These are phyloP conservation scores for Marasmius tenuissimus DNA, from an alignment of 1,284 basidiomycete species.

Conservation along the genomic window DNA sequence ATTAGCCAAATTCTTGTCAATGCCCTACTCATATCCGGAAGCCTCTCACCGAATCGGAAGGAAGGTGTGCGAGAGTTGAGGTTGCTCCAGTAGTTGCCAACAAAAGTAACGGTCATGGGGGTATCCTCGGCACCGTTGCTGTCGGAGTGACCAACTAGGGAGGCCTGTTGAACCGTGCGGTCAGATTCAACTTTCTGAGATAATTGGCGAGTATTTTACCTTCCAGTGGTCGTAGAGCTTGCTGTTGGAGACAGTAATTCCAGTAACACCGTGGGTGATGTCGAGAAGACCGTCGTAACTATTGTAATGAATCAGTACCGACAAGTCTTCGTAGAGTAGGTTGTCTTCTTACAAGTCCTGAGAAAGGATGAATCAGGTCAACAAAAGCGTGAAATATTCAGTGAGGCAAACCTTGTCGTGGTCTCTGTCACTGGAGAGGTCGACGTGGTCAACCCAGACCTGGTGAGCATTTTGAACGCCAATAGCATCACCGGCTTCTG, in stretches of 20 bases:
- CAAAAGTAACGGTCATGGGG: conserved; percentile 33
- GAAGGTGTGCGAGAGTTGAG: conserved; percentile 41
- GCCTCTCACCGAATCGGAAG: conserved; percentile 19
- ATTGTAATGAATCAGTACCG: conserved; percentile 8
- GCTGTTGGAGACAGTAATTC: conserved; percentile 39
- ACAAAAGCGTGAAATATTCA: neutral
- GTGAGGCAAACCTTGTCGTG: conserved; percentile 37
- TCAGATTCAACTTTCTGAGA: neutral
- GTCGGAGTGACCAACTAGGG: conserved; percentile 44
- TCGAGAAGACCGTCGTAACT: conserved; percentile 44
- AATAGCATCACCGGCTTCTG: conserved; percentile 42
- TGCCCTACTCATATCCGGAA: neutral
- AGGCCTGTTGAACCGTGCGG: conserved; percentile 17
- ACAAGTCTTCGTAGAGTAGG: no score
- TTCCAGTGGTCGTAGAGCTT: conserved; percentile 44
- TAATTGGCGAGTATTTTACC: conserved; percentile 1
- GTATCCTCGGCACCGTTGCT: conserved; percentile 36
- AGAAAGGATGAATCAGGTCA: neutral
- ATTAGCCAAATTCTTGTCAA: conserved; percentile 13
- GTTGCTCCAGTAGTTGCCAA: conserved; percentile 37
- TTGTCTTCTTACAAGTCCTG: conserved; percentile 28
- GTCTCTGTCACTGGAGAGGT: conserved; percentile 43
- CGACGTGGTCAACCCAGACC: conserved; percentile 48
- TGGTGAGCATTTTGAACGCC: conserved; percentile 40
- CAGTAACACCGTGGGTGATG: conserved; percentile 39